Evolutionary conservation across 768 basidiomycete species (phyloP), one percentile per base, ranked within the genome.

Genomic region (Trametes villosa): DNA sequence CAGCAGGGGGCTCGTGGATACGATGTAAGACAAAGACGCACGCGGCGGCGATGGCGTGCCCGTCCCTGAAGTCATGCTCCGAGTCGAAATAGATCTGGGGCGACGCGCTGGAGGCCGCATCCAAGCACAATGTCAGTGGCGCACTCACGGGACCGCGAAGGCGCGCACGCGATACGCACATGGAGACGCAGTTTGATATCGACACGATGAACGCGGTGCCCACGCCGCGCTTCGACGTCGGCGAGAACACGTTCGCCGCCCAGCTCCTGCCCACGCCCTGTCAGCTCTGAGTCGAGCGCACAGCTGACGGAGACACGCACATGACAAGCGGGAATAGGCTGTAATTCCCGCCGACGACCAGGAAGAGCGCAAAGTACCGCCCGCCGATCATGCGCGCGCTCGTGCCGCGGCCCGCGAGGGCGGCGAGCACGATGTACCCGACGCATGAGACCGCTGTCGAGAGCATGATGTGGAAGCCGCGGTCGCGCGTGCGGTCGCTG

Each of bases 171-270:
- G 61, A 29, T 12, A 67, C 80, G 57, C 52, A 83, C 83, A 84
- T 84, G 4, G 83, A 85, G 13, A 86, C 76, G 62, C 79, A 81
- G 65, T 84, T 86, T 20, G 83, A 83, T 45, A 86, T 79, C 1
- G 83, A 84, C 24, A 85, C 83, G 44, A 85, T 81, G 66, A 86
- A 85, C 3, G 83, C 83, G 1, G 83, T 84, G 4, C 84, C 84
- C 51, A 83, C 84, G 40, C 84, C 84, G 27, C 84, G 77, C 66
- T 86, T 86, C 1, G 82, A 83, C 9, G 83, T 86, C 12, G 84
- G 84, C 7, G 84, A 81, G 67, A 86, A 83, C 1, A 78, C 74
- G 65, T 84, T 84, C 6, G 83, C 81, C 17, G 83, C 83, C 84
- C 84, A 86, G 66, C 81, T 82, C 82, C 83, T 84, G 60, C 34